phyloP scores from a whole-genome alignment of 2,329 filamentous ascomycete species.

The Erysiphe pisi region DNA sequence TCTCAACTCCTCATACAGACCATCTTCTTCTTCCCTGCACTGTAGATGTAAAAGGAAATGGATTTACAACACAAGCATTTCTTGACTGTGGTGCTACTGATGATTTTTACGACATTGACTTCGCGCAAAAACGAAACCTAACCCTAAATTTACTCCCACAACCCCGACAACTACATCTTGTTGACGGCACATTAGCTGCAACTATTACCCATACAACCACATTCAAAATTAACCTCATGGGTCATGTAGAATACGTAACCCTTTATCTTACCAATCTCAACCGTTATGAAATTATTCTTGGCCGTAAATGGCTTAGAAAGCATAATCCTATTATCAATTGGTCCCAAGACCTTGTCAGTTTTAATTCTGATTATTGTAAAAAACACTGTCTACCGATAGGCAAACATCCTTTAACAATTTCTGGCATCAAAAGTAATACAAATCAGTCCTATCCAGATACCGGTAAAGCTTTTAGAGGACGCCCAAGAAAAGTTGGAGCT shows the following conservation, averaged over 20 bases:
- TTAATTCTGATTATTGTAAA: conserved; percentile 8
- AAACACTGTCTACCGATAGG: neutral
- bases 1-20: conserved; percentile 19
- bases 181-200: neutral
- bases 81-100: conserved; percentile 23
- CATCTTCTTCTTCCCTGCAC: conserved; percentile 17
- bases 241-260: neutral
- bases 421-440: no score
- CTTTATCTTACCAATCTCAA: neutral
- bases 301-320: conserved; percentile 22
- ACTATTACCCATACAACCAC: conserved; percentile 14
- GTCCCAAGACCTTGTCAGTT: neutral
- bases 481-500: neutral
- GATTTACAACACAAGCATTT: conserved; percentile 1
- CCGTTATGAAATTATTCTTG: neutral
- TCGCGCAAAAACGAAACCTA: conserved; percentile 10
- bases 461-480: neutral
- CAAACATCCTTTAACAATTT: neutral
- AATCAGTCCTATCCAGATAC: neutral
- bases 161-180: conserved; percentile 18
- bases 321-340: conserved; percentile 21
- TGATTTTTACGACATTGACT: conserved; percentile 22
- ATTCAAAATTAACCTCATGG: neutral
- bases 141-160: conserved; percentile 2
- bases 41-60: conserved; percentile 7